phyloP scores from a whole-genome alignment of 768 basidiomycete genomes.

The Leccinum variicolor region DNA sequence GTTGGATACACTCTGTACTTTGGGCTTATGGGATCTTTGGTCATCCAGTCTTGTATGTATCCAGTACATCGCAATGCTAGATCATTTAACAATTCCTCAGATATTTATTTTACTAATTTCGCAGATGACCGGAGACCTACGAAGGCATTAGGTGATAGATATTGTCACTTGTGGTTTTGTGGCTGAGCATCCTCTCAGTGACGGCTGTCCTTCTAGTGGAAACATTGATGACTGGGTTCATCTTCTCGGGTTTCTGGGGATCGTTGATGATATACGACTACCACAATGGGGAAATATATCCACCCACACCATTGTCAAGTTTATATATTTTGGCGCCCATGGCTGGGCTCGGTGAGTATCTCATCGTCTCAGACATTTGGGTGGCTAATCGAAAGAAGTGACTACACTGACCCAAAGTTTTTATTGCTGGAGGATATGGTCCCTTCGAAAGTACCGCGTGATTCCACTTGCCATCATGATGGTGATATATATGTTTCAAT shows the following conservation, averaged over 20 bases:
- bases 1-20: slow-evolving; percentile 18
- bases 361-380: too few relatives aligned
- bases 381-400: too few relatives aligned
- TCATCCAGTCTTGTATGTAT: slow-evolving; percentile 14
- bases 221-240: slow-evolving; percentile 5
- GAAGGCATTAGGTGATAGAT: slow-evolving; percentile 14
- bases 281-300: too few relatives aligned
- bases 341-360: not conserved
- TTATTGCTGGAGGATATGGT: too few relatives aligned
- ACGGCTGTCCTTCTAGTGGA: slow-evolving; percentile 14
- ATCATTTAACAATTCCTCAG: not conserved
- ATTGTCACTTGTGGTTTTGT: not conserved
- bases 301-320: too few relatives aligned
- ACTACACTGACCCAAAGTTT: too few relatives aligned
- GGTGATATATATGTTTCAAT: too few relatives aligned
- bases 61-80: not conserved
- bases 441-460: not conserved
- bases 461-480: not conserved
- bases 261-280: accelerated
- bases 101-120: slow-evolving; percentile 20
- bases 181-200: slow-evolving; percentile 3
- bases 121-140: slow-evolving; percentile 10
- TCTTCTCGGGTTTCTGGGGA: slow-evolving; percentile 13
- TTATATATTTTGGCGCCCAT: not conserved
- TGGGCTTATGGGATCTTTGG: slow-evolving; percentile 12